Evolutionary conservation across 805 yeast species (phyloP).

Genomic region (Kockiozyma suomiensis): DNA sequence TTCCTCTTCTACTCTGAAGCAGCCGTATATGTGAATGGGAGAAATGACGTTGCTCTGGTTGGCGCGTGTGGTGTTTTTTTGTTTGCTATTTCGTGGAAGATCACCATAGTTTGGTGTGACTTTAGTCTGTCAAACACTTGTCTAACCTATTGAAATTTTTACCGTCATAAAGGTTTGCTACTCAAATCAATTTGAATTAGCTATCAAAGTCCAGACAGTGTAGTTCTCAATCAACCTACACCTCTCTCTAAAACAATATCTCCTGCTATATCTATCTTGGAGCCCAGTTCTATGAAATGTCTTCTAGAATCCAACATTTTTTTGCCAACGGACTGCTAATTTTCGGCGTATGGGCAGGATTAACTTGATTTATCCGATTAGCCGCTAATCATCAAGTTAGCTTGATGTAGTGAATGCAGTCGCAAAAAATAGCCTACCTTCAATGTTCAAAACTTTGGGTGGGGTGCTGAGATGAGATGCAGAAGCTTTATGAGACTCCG

Average conservation of each 20-base stretch:
- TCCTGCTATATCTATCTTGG: background rate
- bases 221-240: too few relatives aligned
- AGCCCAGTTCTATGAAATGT: background rate
- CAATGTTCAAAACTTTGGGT: background rate
- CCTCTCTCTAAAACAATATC: background rate
- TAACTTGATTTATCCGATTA: background rate
- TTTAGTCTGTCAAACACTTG: too few relatives aligned
- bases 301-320: constrained; percentile 18
- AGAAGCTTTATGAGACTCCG: background rate
- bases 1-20: background rate
- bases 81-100: background rate
- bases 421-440: background rate
- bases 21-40: too few relatives aligned
- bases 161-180: too few relatives aligned
- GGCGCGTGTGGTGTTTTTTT: constrained; percentile 1
- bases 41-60: background rate
- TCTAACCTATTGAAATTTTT: too few relatives aligned
- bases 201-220: too few relatives aligned
- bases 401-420: background rate
- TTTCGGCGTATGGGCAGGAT: constrained; percentile 21
- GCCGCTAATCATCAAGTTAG: background rate
- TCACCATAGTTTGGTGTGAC: background rate
- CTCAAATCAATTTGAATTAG: too few relatives aligned
- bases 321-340: constrained; percentile 32
- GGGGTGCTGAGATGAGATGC: background rate